These are phyloP conservation scores for Scleroderma citrinum DNA, from an alignment of 768 basidiomycete genomes.

Conservation along the genomic window DNA sequence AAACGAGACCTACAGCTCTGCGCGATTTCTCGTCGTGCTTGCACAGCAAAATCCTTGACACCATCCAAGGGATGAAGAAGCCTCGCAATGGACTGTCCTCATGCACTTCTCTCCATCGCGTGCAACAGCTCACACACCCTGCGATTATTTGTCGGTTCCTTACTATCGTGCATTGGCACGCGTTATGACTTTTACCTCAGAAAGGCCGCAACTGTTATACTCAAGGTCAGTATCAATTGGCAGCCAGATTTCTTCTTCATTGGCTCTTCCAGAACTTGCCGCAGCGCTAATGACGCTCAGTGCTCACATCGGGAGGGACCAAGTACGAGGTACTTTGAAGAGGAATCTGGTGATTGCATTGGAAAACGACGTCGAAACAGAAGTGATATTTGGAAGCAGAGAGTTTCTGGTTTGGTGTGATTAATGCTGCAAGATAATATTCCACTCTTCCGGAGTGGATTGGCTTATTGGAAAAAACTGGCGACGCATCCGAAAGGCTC, in stretches of 20 bases:
- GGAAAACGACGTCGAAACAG: slow-evolving; percentile 21
- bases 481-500: not conserved
- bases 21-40: slow-evolving; percentile 24
- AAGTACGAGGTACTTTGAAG: slow-evolving; percentile 16
- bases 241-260: slow-evolving; percentile 20
- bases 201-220: not conserved
- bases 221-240: not conserved
- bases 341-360: slow-evolving; percentile 28
- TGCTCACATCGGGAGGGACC: slow-evolving; percentile 16
- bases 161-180: slow-evolving; percentile 1
- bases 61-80: slow-evolving; percentile 8
- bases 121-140: slow-evolving; percentile 20
- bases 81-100: slow-evolving; percentile 15
- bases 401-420: not conserved
- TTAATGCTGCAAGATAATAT: not conserved
- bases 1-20: slow-evolving; percentile 20
- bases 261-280: slow-evolving; percentile 28
- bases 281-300: slow-evolving; percentile 25
- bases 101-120: slow-evolving; percentile 9
- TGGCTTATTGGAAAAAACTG: not conserved
- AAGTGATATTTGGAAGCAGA: not conserved
- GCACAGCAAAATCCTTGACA: slow-evolving; percentile 17
- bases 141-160: slow-evolving; percentile 17
- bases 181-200: not conserved
- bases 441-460: not conserved